Evolutionary conservation across 768 basidiomycete genomes (phyloP).

Genomic region (Tricholoma terreum): DNA sequence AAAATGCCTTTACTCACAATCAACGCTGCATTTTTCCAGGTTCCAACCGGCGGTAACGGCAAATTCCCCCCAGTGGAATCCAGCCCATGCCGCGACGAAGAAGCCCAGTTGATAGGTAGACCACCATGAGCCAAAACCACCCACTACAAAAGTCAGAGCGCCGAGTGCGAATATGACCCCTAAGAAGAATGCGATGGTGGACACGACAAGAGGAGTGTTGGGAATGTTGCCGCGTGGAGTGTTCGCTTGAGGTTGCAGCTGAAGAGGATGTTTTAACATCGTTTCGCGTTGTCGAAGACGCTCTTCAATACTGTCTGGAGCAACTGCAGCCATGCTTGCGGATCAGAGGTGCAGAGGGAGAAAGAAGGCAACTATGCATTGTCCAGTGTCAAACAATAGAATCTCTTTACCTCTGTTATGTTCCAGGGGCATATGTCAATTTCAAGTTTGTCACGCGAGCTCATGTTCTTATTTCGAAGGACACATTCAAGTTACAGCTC

Average conservation of each 20-base stretch:
- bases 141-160: slow-evolving; percentile 42
- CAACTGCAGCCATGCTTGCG: slow-evolving; percentile 29
- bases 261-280: slow-evolving; percentile 39
- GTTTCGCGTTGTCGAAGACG: slow-evolving; percentile 42
- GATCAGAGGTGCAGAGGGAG: slow-evolving; percentile 15
- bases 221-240: slow-evolving; percentile 60
- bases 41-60: slow-evolving; percentile 97
- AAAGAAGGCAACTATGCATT: slow-evolving; percentile 11
- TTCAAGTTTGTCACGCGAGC: background rate
- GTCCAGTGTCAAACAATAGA: slow-evolving; percentile 19
- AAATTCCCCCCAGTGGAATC: slow-evolving; percentile 94
- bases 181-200: slow-evolving; percentile 80
- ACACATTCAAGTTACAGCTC: slow-evolving; percentile 8
- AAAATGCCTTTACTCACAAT: slow-evolving; percentile 62
- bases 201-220: slow-evolving; percentile 83
- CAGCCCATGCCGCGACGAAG: slow-evolving; percentile 79
- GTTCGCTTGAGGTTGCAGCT: slow-evolving; percentile 47
- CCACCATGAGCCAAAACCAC: slow-evolving; percentile 54
- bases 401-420: slow-evolving; percentile 25
- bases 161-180: slow-evolving; percentile 71
- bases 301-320: slow-evolving; percentile 36
- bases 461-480: slow-evolving; percentile 21
- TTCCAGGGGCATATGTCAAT: slow-evolving; percentile 11
- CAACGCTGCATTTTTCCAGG: slow-evolving; percentile 84
- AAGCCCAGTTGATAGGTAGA: slow-evolving; percentile 75